phyloP scores from a whole-genome alignment of 306 rosid species.

The Quercus gilva region DNA sequence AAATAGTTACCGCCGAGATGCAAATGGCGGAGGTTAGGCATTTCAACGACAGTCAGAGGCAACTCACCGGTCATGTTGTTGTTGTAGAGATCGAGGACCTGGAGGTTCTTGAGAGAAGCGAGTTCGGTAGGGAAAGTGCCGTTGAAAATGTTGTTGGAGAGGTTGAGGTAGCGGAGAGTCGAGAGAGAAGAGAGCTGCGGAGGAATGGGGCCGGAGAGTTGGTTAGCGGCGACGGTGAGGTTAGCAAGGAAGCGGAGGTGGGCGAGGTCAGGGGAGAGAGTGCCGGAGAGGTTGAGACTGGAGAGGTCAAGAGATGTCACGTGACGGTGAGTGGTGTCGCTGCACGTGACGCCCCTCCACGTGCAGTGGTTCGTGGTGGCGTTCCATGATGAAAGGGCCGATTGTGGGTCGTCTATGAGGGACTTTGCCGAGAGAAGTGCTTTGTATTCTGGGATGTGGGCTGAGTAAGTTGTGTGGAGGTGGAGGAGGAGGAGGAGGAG shows the following conservation, averaged over 20 bases:
- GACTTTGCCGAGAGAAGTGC: constrained; percentile 68
- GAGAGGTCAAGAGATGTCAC: constrained; percentile 65
- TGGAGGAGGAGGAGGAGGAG: constrained; percentile 21
- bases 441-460: constrained; percentile 44
- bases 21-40: constrained; percentile 67
- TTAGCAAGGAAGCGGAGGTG: constrained; percentile 58
- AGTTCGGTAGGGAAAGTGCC: constrained; percentile 60
- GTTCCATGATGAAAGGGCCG: constrained; percentile 65
- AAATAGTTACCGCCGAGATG: constrained; percentile 90
- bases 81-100: constrained; percentile 75
- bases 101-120: constrained; percentile 49
- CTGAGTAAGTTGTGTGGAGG: constrained; percentile 11
- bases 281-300: constrained; percentile 53
- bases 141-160: constrained; percentile 77
- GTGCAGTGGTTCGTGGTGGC: constrained; percentile 53
- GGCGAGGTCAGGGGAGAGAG: constrained; percentile 46
- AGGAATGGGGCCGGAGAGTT: constrained; percentile 66
- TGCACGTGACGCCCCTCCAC: constrained; percentile 66
- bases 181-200: constrained; percentile 53
- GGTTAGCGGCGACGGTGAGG: constrained; percentile 51
- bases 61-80: constrained; percentile 75
- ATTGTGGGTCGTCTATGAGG: constrained; percentile 48
- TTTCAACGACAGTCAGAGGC: constrained; percentile 50
- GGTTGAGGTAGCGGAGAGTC: constrained; percentile 56
- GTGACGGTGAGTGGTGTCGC: constrained; percentile 49